Base-by-base conservation (phyloP, 2,329 filamentous ascomycete genomes). In the Aspergillus sp. region DNA sequence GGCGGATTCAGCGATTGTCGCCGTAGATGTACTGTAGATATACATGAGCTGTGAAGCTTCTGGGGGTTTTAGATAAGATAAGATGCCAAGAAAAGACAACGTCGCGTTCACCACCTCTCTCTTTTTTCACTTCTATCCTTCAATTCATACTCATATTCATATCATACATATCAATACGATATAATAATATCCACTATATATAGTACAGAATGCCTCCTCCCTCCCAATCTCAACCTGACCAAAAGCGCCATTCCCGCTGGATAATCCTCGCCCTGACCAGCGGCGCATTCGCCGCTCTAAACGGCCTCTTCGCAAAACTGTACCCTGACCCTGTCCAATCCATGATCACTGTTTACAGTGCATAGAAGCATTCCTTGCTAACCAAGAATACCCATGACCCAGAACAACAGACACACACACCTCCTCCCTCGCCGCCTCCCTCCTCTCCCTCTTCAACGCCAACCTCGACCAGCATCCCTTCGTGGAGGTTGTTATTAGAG, bases 291-390 rank as follows among this genome's bases (percentile, higher is more conserved):
- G 86, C 86, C 18, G 85, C 86, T 11, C 78, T 86, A 67, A 88
- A 88, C 65, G 86, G 86, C 54, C 81, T 87, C n/a, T 88, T 88
- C 71, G 86, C 86, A 11, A 88, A 88, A 73, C 78, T 88, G 83
- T 86, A 77, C 46, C 26, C 6, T n/a, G 24, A 26, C 39, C 4
- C 49, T 32, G 20, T 31, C 20, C 10, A 14, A 7, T 45, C 31
- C 20, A 20, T 20, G 20, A 20, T 1, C 20, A 20, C 20, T 20
- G 20, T 20, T 20, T 20, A 20, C 20, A 20, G 20, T 20, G 2
- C 18, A 31, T 31, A 45, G 10, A 45, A 20, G 7, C 26, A 11
- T 54, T 2, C 9, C 39, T 45, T 18, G 2, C 26, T 6, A n/a
- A 12, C 51, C 50, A 58, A 58, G 22, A 54, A 18, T n/a, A 26